Evolutionary conservation across 305 asterid genomes (phyloP).

Genomic region (Fraxinus sp.): DNA sequence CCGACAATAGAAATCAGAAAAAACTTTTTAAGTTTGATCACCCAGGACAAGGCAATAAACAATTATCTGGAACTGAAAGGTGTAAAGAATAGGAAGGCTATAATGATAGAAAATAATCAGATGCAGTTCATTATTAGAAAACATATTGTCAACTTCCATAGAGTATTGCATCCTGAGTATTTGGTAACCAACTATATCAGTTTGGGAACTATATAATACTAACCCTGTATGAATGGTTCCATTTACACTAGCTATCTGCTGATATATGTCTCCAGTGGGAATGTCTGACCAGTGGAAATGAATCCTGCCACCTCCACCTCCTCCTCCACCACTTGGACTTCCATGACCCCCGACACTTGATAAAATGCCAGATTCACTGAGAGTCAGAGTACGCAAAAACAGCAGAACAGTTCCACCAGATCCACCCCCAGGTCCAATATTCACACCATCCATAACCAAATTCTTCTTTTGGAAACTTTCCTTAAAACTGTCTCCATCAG

Average conservation of each 20-base stretch:
- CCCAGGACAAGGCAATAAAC: slow-evolving; percentile 1
- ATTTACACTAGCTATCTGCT: slow-evolving; percentile 79
- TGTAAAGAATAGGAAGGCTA: background rate
- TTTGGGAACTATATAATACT: slow-evolving; percentile 29
- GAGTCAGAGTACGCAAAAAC: slow-evolving; percentile 62
- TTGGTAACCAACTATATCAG: slow-evolving; percentile 7
- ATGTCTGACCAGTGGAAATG: slow-evolving; percentile 96
- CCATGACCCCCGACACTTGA: slow-evolving; percentile 91
- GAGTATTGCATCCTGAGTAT: slow-evolving; percentile 12
- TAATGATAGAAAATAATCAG: slow-evolving; percentile 16
- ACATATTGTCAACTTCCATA: slow-evolving; percentile 16
- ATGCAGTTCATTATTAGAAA: background rate
- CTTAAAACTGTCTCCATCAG: slow-evolving; percentile 71
- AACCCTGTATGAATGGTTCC: slow-evolving; percentile 77
- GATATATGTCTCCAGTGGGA: slow-evolving; percentile 90
- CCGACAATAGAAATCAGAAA: background rate
- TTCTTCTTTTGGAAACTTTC: slow-evolving; percentile 37
- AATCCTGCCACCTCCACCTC: slow-evolving; percentile 99
- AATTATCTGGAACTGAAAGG: background rate
- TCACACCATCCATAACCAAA: slow-evolving; percentile 24
- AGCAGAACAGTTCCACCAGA: slow-evolving; percentile 95
- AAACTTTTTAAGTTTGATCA: background rate
- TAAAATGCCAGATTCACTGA: slow-evolving; percentile 59
- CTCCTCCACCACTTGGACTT: slow-evolving; percentile 81
- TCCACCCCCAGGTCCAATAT: slow-evolving; percentile 88